Base-by-base conservation (phyloP, 352 stramenopile genomes). In the Phytopythium oedochilum region DNA sequence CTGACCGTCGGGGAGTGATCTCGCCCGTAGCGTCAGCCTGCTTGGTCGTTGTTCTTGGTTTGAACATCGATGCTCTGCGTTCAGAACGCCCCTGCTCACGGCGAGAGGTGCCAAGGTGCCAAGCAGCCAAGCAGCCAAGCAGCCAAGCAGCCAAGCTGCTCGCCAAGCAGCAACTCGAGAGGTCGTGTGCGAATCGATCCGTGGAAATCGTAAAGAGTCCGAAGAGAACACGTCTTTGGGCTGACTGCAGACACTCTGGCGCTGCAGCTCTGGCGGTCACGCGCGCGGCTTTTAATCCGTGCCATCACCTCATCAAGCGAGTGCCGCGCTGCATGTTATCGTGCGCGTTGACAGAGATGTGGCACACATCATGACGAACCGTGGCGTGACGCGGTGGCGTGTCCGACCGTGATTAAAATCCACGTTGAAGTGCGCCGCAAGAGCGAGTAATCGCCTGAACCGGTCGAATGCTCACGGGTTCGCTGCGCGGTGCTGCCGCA, bases 381-480 rank as follows among this genome's bases (percentile, higher is more conserved):
- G 18, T 9, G 10, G 10, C 39, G 23, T 47, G 40, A 47, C 40
- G 40, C 40, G 11, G 3, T 7, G 14, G 40, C 40, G 40, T 47
- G 23, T 10, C 40, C 23, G 40, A 4, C 0, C 10, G 8, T 8
- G 45, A 51, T 38, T 39, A 51, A 51, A 18, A 1, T 32, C 18
- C 46, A 29, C 25, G 18, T 53, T 53, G 28, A 53, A 53, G 3
- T 45, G n/a, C 15, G 8, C 29, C 10, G 17, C 17, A 8, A 7
- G 26, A 0, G n/a, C 46, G 28, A 53, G 46, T 17, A 53, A 53
- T 53, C 46, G 46, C 46, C 22, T 3, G 18, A 1, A 8, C 45
- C 2, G 29, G 26, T 26, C 46, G 46, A 39, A 53, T 53, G 46
- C 46, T 53, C 46, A 53, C 46, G 46, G 28, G 10, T 14, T n/a